A percentile compares a stretch with the other conserved stretches of the same genome.
Conservation (phyloP, 257 asterid species). For the Leonotis leonurus region DNA sequence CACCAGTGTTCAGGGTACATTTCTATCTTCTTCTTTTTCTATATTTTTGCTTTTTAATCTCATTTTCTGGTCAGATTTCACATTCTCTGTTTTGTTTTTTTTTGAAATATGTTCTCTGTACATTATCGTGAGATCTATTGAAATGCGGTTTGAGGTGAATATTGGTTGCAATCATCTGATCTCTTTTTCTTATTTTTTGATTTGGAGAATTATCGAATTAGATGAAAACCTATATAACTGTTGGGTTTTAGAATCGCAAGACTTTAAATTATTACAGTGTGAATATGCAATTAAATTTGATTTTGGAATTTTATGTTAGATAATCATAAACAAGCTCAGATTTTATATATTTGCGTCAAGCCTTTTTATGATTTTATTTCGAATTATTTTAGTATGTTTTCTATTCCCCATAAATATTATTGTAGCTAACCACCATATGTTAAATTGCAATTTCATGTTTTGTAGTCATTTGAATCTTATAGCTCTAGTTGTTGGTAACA, state of each 20-base stretch:
- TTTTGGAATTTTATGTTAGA: neutral
- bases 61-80: neutral
- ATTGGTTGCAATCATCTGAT: neutral
- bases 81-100: neutral
- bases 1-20: slow-evolving; percentile 94
- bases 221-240: slow-evolving; percentile 1
- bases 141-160: neutral
- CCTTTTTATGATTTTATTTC: neutral
- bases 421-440: neutral
- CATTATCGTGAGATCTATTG: neutral
- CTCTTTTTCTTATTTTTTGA: neutral
- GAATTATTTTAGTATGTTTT: neutral
- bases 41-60: neutral
- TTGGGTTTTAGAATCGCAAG: neutral
- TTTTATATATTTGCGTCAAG: neutral
- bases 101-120: neutral
- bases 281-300: neutral
- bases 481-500: neutral
- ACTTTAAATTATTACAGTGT: neutral
- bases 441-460: no score
- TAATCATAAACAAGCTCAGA: neutral
- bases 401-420: neutral
- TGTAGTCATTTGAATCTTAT: neutral
- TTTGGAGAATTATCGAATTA: neutral
- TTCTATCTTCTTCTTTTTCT: neutral